These are phyloP conservation scores for Vickermania spadyakhi DNA, from an alignment of 208 protist genomes.

Conservation along the genomic window DNA sequence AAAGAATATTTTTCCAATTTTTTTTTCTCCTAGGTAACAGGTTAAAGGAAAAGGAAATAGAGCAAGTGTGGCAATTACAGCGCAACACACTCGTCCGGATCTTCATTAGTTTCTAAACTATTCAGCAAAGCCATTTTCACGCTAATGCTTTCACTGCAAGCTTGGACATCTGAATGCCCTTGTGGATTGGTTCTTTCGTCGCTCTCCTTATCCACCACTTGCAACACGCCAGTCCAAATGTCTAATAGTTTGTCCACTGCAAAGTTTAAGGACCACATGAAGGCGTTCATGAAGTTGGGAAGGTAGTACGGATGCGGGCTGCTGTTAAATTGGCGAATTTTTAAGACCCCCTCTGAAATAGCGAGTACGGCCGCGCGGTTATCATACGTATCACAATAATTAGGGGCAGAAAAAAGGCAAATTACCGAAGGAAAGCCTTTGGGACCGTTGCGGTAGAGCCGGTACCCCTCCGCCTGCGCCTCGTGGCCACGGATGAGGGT, in stretches of 20 bases:
- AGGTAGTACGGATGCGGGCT: slow-evolving; percentile 96
- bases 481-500: slow-evolving; percentile 96
- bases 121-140: background rate
- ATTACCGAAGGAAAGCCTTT: slow-evolving; percentile 95
- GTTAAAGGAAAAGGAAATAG: too few species aligned
- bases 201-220: slow-evolving; percentile 60
- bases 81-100: background rate
- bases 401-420: slow-evolving; percentile 96
- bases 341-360: slow-evolving; percentile 94
- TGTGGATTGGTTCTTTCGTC: slow-evolving; percentile 15
- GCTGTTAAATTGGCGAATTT: slow-evolving; percentile 96
- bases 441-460: slow-evolving; percentile 87
- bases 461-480: slow-evolving; percentile 88
- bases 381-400: slow-evolving; percentile 97
- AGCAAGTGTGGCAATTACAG: too few species aligned
- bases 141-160: background rate
- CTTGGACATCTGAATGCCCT: slow-evolving; percentile 4
- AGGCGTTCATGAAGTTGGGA: slow-evolving; percentile 97
- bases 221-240: slow-evolving; percentile 77
- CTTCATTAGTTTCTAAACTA: background rate
- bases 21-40: too few species aligned
- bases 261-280: slow-evolving; percentile 95
- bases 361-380: slow-evolving; percentile 93
- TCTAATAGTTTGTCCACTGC: slow-evolving; percentile 93
- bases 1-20: too few species aligned